Base-by-base conservation (phyloP, 805 yeast genomes). In the Naumovozyma castellii region DNA sequence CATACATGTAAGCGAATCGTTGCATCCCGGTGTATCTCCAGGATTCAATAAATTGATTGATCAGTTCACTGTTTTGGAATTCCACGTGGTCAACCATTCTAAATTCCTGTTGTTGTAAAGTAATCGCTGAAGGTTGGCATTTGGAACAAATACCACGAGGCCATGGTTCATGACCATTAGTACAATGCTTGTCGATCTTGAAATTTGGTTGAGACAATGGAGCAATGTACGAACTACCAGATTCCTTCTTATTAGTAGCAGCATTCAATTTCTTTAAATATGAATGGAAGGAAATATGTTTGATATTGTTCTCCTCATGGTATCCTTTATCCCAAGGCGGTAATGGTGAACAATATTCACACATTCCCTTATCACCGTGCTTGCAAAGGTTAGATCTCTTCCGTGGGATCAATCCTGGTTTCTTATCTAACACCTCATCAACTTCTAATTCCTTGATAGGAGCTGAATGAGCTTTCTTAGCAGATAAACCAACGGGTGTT, bases 41-140 rank as follows among this genome's bases (percentile, higher is more conserved):
- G 17, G 83, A 67, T 48, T 92, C 94, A 41, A 92, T 85, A 60
- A 92, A 92, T 29, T 72, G 68, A 59, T 92, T 85, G 39, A 92
- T 75, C 18, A 87, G 72, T 10, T 69, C 67, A 38, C 87, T 76
- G 43, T 76, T 76, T 18, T 85, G 77, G 59, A 88, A 84, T 59
- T 92, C 98, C 22, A 92, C 92, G 64, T 92, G 97, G 59, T 92
- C 99, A 20, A 94, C 96, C 95, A 92, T 85, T 51, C 99, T 74
- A 61, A 84, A 92, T 28, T 71, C 67, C 59, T 92, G 98, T 60
- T 79, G 87, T 60, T 83, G 94, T 45, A 92, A 68, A 0, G 97
- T 88, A 43, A 92, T 85, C 0, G 96, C 92, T 1, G 95, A 79
- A 1, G 98, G 97, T 61, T 90, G 97, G 63, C 98, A 90, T 61